Evolutionary conservation across 2,329 filamentous ascomycete genomes (phyloP), one percentile per base, ranked within the genome.

Genomic region (Colletotrichum higginsianum): DNA sequence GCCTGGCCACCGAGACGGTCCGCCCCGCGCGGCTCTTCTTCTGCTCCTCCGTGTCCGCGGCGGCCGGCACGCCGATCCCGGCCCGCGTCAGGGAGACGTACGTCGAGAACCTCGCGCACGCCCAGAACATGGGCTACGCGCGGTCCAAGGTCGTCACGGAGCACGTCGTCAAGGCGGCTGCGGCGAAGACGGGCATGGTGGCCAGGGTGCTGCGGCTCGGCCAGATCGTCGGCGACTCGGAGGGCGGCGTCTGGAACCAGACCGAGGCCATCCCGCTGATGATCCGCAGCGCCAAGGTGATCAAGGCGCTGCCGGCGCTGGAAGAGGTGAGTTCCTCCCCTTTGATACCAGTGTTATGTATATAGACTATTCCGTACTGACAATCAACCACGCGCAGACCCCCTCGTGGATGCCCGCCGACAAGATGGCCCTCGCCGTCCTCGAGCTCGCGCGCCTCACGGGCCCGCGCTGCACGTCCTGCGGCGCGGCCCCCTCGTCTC

Each of bases 181-280:
- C 82, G 15, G 47, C 68, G 4, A 74, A 76, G 26, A 73, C 78
- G 12, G 80, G 79, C 1, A 76, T 83, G 4, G 75, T 73, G 35
- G 76, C 79, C 2, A 78, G 80, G 4, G 80, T 86, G 7, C 74
- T 87, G 5, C 80, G 87, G 0, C 80, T 88, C 0, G 87, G 87
- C 0, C 87, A 89, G 74, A 83, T 89, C 16, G 83, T 86, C 16
- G 86, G 83, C 1, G 86, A 88, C 73, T 85, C 81, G 0, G 61
- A 78, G 2, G 72, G 79, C n/a, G 87, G 86, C 2, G 75, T 85
- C 3, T 89, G 87, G 88, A 88, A 87, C 73, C 76, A 77, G 4
- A 84, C 80, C 0, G 87, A 89, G 72, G 87, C 86, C 0, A 87
- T 88, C 26, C 85, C 88, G 0, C 75, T 89, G 53, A 84, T 89